Base-by-base conservation (phyloP, 1,284 basidiomycete species). In the Puccinia horiana region DNA sequence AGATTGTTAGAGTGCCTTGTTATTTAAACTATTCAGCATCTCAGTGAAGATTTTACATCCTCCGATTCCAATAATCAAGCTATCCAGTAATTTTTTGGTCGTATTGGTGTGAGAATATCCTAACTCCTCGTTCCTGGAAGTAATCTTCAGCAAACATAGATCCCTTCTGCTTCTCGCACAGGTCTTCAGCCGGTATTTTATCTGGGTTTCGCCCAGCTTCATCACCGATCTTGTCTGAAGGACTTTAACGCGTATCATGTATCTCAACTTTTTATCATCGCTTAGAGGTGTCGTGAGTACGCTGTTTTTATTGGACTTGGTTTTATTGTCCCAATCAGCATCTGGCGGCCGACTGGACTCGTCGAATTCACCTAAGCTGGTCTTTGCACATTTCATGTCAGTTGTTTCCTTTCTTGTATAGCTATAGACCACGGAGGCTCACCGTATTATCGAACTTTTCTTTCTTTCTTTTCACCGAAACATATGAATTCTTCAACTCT, bases 321-420 rank as follows among this genome's bases (percentile, higher is more conserved):
- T 69, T 44, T 47, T 69, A 9, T 69, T 26, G 29, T 42, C n/a
- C 40, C 65, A 26, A 29, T n/a, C 40, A 69, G 42, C 65, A 3
- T 42, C 65, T 26, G 29, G 72, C 54, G 47, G 47, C 35, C 23
- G n/a, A 32, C 16, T 56, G 35, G 49, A 74, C 2, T 54, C 47
- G 26, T 37, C 72, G 16, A 52, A n/a, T 37, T 37, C 74, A n/a
- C 54, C 78, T n/a, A 80, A 63, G 58, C 56, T 80, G n/a, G 78
- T 80, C 20, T 80, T 80, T 49, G 78, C 78, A 23, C 78, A 80
- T 37, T 80, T 80, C 42, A 80, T 80, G 78, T 80, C 20, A 56
- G 78, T 69, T 61, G 52, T 37, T 32, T 32, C 37, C 20, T 37
- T 37, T 72, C 20, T 44, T 77, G 14, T 26, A 23, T 26, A 11